These are phyloP conservation scores for Rhynchosporium graminicola DNA, from an alignment of 2,329 filamentous ascomycete species.

Conservation along the genomic window DNA sequence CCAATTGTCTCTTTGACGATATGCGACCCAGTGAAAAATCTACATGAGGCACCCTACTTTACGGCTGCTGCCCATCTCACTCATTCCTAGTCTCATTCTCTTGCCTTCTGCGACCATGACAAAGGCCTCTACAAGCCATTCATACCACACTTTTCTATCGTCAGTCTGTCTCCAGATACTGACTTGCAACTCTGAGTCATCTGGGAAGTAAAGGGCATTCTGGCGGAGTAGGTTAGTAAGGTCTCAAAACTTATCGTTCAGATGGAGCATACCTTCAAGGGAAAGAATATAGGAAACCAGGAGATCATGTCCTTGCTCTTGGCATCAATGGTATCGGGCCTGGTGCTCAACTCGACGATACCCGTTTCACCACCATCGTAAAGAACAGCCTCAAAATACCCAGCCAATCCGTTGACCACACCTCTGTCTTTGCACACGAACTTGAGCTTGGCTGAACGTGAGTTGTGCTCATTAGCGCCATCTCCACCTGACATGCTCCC, in stretches of 20 bases:
- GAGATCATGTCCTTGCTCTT: conserved; percentile 99
- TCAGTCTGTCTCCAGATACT: conserved; percentile 97
- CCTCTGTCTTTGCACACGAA: conserved; percentile 80
- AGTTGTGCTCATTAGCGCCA: conserved; percentile 89
- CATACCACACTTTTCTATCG: conserved; percentile 96
- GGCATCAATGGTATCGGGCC: conserved; percentile 84
- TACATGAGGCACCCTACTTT: conserved; percentile 73
- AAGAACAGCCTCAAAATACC: conserved; percentile 96
- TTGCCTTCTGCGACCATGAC: conserved; percentile 60
- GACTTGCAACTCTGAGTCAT: conserved; percentile 80
- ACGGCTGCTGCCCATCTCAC: conserved; percentile 68
- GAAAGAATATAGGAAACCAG: conserved; percentile 99
- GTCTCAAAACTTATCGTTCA: background rate
- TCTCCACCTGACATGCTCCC: conserved; percentile 74
- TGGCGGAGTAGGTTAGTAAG: conserved; percentile 44
- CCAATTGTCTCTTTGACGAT: background rate
- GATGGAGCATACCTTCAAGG: conserved; percentile 70
- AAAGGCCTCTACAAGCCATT: conserved; percentile 92
- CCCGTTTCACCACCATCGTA: conserved; percentile 59
- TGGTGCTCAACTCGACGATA: conserved; percentile 84
- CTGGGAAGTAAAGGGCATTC: conserved; percentile 83
- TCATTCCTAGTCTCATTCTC: conserved; percentile 65
- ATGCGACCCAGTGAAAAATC: conserved; percentile 1
- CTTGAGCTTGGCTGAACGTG: conserved; percentile 72
- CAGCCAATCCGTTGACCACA: conserved; percentile 85